Percentiles rank a stretch among this genome's conserved stretches.
phyloP scores from a whole-genome alignment of 2,329 filamentous ascomycete genomes.

The Helotiales sp. region DNA sequence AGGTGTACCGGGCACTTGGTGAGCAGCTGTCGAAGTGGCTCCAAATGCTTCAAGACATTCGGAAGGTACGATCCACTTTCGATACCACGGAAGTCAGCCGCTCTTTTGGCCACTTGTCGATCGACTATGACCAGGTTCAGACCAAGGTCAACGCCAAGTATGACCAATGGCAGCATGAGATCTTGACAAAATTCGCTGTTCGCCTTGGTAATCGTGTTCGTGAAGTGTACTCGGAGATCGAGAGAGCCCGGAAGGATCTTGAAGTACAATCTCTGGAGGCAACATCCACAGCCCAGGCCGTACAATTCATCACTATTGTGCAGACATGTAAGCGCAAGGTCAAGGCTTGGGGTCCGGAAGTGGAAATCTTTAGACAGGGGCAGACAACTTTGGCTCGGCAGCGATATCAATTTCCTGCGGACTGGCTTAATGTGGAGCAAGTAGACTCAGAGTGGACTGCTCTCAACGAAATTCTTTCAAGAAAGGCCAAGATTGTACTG shows the following conservation, averaged over 20 bases:
- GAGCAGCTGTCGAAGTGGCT: conserved; percentile 93
- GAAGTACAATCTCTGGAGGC: conserved; percentile 92
- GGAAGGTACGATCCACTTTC: conserved; percentile 93
- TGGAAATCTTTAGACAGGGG: conserved; percentile 94
- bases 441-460: conserved; percentile 96
- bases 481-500: conserved; percentile 93
- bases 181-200: conserved; percentile 88
- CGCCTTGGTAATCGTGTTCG: conserved; percentile 89
- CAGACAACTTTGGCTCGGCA: conserved; percentile 91
- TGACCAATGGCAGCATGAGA: conserved; percentile 99
- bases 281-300: conserved; percentile 93
- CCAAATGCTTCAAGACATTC: conserved; percentile 93
- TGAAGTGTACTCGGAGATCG: conserved; percentile 89
- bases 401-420: conserved; percentile 88
- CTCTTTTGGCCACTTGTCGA: conserved; percentile 89
- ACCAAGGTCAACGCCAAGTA: conserved; percentile 99
- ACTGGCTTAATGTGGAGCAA: conserved; percentile 96
- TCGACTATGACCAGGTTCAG: conserved; percentile 98
- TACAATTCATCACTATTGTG: conserved; percentile 97
- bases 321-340: conserved; percentile 95
- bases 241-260: conserved; percentile 86
- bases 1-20: conserved; percentile 90
- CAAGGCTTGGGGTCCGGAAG: conserved; percentile 91
- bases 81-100: conserved; percentile 95
- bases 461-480: conserved; percentile 86